These are phyloP conservation scores for Russula griseocarnosa DNA, from an alignment of 768 basidiomycete genomes.

Conservation along the genomic window DNA sequence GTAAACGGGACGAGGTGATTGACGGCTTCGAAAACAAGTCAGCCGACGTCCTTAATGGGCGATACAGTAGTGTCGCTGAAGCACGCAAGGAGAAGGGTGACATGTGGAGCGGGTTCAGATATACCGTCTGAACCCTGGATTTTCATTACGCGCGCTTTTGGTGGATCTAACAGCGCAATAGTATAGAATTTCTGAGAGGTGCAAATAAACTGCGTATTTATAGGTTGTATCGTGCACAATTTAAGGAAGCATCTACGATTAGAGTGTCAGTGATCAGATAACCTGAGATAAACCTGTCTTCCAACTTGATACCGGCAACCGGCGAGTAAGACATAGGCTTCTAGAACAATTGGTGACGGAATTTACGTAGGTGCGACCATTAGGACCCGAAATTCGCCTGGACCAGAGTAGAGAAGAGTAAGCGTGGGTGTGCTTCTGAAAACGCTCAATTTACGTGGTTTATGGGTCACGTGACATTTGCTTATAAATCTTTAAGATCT, in stretches of 20 bases:
- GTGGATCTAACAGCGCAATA: background rate
- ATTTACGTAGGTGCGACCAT: slow-evolving; percentile 62
- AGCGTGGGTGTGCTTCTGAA: slow-evolving; percentile 59
- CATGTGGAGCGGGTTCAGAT: slow-evolving; percentile 73
- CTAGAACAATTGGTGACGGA: slow-evolving; percentile 14
- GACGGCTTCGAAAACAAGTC: slow-evolving; percentile 27
- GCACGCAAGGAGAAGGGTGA: slow-evolving; percentile 50
- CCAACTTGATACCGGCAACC: slow-evolving; percentile 80
- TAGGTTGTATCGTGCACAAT: slow-evolving; percentile 6
- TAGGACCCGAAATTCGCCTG: slow-evolving; percentile 91
- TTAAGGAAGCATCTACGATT: slow-evolving; percentile 3
- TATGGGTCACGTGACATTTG: no score
- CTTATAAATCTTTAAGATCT: no score
- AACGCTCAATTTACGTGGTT: no score
- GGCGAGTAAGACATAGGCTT: slow-evolving; percentile 39
- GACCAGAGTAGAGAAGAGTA: slow-evolving; percentile 93
- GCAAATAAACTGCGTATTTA: slow-evolving; percentile 4
- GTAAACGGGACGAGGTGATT: slow-evolving; percentile 62
- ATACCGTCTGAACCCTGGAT: slow-evolving; percentile 43
- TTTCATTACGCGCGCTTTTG: background rate
- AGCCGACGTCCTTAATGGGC: background rate
- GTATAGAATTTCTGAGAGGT: slow-evolving; percentile 4
- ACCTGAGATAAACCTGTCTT: slow-evolving; percentile 30
- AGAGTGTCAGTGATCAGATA: slow-evolving; percentile 16
- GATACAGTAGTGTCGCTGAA: background rate